phyloP scores from a whole-genome alignment of 805 yeast species.

The Zygosaccharomyces kombuchaensis region DNA sequence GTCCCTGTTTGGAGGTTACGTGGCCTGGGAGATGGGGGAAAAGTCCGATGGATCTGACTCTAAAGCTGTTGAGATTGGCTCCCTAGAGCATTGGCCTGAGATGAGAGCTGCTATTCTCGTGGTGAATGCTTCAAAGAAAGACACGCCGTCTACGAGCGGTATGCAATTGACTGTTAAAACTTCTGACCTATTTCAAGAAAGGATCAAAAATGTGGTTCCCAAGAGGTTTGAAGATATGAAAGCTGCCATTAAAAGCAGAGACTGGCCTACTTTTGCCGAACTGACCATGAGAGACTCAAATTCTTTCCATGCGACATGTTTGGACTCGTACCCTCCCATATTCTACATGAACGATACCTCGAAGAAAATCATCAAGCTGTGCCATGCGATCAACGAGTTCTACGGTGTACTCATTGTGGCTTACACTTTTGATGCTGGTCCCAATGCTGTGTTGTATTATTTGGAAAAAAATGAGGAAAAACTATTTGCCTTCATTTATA shows the following conservation, averaged over 20 bases:
- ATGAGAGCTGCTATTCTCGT: slow-evolving; percentile 91
- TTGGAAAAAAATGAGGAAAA: slow-evolving; percentile 66
- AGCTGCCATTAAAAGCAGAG: slow-evolving; percentile 62
- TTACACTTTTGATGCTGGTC: slow-evolving; percentile 98
- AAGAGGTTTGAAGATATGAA: slow-evolving; percentile 79
- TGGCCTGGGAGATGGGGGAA: slow-evolving; percentile 98
- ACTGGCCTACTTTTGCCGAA: slow-evolving; percentile 78
- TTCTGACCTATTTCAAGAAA: slow-evolving; percentile 76
- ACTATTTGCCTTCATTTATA: slow-evolving; percentile 66
- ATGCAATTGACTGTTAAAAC: slow-evolving; percentile 94
- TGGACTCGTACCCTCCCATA: slow-evolving; percentile 93
- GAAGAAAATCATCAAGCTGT: slow-evolving; percentile 68
- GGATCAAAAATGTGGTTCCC: slow-evolving; percentile 83
- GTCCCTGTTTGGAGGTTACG: slow-evolving; percentile 94
- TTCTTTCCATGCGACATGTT: slow-evolving; percentile 96
- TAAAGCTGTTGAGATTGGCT: slow-evolving; percentile 88
- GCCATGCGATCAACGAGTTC: slow-evolving; percentile 69
- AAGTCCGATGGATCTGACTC: slow-evolving; percentile 80
- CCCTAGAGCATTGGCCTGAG: slow-evolving; percentile 81
- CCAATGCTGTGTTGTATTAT: slow-evolving; percentile 95
- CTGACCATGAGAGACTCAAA: slow-evolving; percentile 95
- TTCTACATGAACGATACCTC: slow-evolving; percentile 92
- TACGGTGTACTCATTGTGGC: slow-evolving; percentile 69
- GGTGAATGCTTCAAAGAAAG: slow-evolving; percentile 90
- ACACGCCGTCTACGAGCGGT: slow-evolving; percentile 90